Conservation (phyloP, 139 green algal species). For the Asterochloris erici region DNA sequence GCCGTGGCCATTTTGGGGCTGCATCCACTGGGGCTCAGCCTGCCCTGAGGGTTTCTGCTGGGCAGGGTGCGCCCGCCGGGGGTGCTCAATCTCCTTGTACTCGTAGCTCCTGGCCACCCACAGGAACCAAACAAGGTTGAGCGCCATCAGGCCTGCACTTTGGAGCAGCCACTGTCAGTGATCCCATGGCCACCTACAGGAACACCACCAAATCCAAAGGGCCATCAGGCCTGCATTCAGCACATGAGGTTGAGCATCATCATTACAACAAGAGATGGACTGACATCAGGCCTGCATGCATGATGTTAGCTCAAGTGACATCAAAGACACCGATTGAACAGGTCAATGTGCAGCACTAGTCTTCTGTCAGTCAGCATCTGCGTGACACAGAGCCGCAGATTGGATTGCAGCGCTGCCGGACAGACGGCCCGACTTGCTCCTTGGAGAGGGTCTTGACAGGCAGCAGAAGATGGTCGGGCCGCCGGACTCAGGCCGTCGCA, state of each 20-base stretch:
- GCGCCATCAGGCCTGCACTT: conserved; percentile 43
- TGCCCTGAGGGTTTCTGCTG: conserved; percentile 14
- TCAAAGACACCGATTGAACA: not conserved
- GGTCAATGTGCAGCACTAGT: not conserved
- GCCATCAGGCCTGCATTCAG: not conserved
- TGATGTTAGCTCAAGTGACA: not conserved
- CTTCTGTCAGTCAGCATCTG: not conserved
- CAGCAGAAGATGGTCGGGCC: too few relatives aligned
- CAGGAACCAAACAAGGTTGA: conserved; percentile 62
- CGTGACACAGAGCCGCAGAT: not conserved
- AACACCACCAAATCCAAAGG: not conserved
- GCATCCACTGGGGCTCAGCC: conserved; percentile 22
- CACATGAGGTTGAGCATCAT: not conserved
- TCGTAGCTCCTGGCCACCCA: conserved; percentile 66
- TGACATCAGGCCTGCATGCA: too few relatives aligned
- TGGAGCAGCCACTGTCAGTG: not conserved
- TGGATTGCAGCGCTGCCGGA: too few relatives aligned
- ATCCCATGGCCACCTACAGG: not conserved
- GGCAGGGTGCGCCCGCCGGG: conserved; percentile 3
- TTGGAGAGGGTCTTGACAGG: too few relatives aligned
- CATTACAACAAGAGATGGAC: not conserved
- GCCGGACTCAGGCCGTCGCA: too few relatives aligned
- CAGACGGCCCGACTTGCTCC: too few relatives aligned
- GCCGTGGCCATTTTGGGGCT: conserved; percentile 12
- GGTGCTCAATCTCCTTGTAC: conserved; percentile 82